phyloP scores from a whole-genome alignment of 768 basidiomycete genomes.

The Agrocybe praecox region DNA sequence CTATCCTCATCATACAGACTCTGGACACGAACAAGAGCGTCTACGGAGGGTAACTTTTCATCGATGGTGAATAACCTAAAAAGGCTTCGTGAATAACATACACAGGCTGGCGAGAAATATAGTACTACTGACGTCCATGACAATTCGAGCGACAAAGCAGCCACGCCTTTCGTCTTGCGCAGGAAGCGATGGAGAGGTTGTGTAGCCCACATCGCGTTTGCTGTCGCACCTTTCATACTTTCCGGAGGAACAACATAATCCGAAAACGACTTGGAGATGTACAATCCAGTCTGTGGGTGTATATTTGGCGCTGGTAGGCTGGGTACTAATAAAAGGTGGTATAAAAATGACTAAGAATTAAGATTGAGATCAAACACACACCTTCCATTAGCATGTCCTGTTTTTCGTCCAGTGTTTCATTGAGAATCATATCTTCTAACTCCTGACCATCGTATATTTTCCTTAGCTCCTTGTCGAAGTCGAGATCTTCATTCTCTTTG shows the following conservation, averaged over 20 bases:
- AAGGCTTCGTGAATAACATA: not conserved
- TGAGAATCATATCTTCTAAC: conserved; percentile 43
- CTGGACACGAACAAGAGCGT: conserved; percentile 31
- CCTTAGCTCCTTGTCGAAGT: conserved; percentile 32
- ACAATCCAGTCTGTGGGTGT: conserved; percentile 33
- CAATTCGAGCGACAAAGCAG: conserved; percentile 58
- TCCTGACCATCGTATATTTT: conserved; percentile 29
- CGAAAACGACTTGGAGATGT: conserved; percentile 32
- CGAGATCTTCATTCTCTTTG: conserved; percentile 1
- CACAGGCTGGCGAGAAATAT: not conserved
- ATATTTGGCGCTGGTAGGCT: conserved; percentile 53
- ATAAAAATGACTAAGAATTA: no score
- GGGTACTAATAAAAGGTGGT: no score
- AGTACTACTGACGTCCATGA: conserved; percentile 62
- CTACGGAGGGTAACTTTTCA: conserved; percentile 32
- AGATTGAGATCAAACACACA: conserved; percentile 26
- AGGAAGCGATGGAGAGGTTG: conserved; percentile 33
- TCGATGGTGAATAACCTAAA: conserved; percentile 53
- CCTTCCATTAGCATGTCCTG: conserved; percentile 59
- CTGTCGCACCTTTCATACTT: not conserved
- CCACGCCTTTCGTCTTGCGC: conserved; percentile 59
- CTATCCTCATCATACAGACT: conserved; percentile 12
- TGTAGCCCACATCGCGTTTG: not conserved
- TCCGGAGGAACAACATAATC: conserved; percentile 24
- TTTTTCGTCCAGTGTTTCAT: conserved; percentile 58